phyloP scores from a whole-genome alignment of 345 rosid species.

The Rhodomyrtus tomentosa region DNA sequence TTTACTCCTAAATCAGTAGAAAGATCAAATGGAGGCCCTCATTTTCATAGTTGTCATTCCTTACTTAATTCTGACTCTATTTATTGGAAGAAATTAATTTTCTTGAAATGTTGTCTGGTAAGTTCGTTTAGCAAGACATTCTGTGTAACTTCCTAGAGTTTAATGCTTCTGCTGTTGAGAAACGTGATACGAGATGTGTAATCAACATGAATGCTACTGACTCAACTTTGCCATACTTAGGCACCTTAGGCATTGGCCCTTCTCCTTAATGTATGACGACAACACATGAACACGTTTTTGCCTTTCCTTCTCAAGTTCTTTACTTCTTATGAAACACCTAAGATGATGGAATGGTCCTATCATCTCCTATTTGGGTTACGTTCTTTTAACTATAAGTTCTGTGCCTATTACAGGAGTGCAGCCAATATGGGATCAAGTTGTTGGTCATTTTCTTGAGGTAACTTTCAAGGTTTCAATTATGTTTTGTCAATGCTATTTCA shows the following conservation, averaged over 20 bases:
- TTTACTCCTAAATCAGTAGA: not conserved
- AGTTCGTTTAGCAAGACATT: not conserved
- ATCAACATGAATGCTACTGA: not conserved
- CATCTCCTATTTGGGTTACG: not conserved
- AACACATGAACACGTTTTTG: not conserved
- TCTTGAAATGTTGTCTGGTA: not conserved
- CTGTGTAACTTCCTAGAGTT: not conserved
- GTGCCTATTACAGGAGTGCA: slow-evolving; percentile 50
- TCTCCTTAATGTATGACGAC: not conserved
- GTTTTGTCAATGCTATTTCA: slow-evolving; percentile 8
- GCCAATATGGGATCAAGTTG: slow-evolving; percentile 93
- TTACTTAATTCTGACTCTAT: not conserved
- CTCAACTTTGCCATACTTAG: not conserved
- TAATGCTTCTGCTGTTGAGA: not conserved
- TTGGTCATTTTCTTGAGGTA: slow-evolving; percentile 90
- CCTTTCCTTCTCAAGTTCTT: not conserved
- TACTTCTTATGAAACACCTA: not conserved
- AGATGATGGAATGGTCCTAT: not conserved
- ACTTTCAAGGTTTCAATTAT: slow-evolving; percentile 1
- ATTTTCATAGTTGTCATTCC: not conserved
- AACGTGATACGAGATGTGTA: not conserved
- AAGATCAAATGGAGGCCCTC: not conserved
- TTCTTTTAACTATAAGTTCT: not conserved
- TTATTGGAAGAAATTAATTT: not conserved
- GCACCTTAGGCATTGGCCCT: not conserved